Base-by-base conservation (phyloP, 257 asterid genomes). In the Echium plantagineum region DNA sequence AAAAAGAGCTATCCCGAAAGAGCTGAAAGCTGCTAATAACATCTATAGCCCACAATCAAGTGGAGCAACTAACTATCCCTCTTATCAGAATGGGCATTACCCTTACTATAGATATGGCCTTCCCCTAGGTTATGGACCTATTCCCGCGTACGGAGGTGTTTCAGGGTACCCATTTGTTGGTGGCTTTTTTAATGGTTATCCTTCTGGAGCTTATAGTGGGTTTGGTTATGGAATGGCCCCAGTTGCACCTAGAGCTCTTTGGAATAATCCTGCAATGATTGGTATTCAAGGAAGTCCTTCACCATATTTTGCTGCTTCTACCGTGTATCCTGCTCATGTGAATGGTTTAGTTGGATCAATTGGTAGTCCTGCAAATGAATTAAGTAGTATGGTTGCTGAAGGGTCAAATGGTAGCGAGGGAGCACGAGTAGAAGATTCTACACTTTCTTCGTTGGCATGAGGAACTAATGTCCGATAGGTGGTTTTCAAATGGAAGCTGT, bases 1-100 rank as follows among this genome's bases (percentile, higher is more conserved):
- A 56, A 88, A 91, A 63, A 74, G 81, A 63, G 95, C 96, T 18
- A 80, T 88, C 15, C 98, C 98, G 5, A 91, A 84, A 78, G 96
- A 91, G 51, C 83, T 83, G 58, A 73, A 65, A 51, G 74, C 49
- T 60, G 66, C 71, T 70, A 57, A 69, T 68, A 69, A 71, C 26
- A 77, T 77, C 62, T 68, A 65, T 70, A 74, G 66, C 52, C 80
- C 78, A 38, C 72, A 84, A 64, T n/a, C 63, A 68, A 79, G 73
- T 67, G 77, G 81, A 54, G 73, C 71, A 26, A 73, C 80, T 53
- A 74, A 71, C 56, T 69, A 62, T 73, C 72, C 30, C 52, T 53
- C 69, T 24, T 76, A 77, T 64, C 93, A 72, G 52, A 84, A 66
- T 57, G 85, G 75, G 26, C 67, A 26, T 64, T 78, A 73, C 55